A percentile compares a stretch with the other conserved stretches of the same genome.
Conservation (phyloP, 176 grass and related monocot species). For the Cenchrus americanus region DNA sequence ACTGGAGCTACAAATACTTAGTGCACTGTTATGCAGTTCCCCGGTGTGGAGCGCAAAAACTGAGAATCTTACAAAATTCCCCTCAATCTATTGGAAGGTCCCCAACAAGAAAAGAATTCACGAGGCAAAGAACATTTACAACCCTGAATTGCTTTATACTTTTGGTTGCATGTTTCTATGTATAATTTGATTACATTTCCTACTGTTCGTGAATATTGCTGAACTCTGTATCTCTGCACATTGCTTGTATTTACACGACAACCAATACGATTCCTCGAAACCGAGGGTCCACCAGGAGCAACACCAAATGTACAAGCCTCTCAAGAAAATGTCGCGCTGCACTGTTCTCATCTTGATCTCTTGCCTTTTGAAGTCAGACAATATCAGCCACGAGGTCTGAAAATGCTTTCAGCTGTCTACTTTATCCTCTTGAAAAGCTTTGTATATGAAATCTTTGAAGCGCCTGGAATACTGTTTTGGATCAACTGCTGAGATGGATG, state of each 20-base stretch:
- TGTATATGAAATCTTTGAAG: slow-evolving; percentile 89
- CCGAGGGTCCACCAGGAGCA: neutral
- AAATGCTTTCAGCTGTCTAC: slow-evolving; percentile 47
- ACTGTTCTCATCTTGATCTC: slow-evolving; percentile 20
- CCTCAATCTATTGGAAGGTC: slow-evolving; percentile 33
- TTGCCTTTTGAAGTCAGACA: slow-evolving; percentile 15
- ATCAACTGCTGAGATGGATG: slow-evolving; percentile 90
- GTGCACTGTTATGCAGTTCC: neutral
- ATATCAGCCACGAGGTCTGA: slow-evolving; percentile 11
- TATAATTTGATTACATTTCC: slow-evolving; percentile 55
- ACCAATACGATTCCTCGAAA: slow-evolving; percentile 31
- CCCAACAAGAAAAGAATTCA: slow-evolving; percentile 37
- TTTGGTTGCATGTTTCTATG: slow-evolving; percentile 61
- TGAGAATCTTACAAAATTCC: neutral
- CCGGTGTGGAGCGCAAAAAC: slow-evolving; percentile 16
- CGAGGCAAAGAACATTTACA: slow-evolving; percentile 63
- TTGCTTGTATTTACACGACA: slow-evolving; percentile 67
- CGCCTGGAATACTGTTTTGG: slow-evolving; percentile 80
- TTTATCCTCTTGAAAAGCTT: slow-evolving; percentile 79
- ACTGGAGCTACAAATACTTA: neutral
- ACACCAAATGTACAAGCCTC: slow-evolving; percentile 6
- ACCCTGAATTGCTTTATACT: slow-evolving; percentile 45
- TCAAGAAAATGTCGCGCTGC: slow-evolving; percentile 27
- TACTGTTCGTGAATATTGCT: slow-evolving; percentile 59
- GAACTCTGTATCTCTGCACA: slow-evolving; percentile 50